Evolutionary conservation across 305 asterid species (phyloP), one percentile per base, ranked within the genome.

Genomic region (Fraxinus angustifolia): DNA sequence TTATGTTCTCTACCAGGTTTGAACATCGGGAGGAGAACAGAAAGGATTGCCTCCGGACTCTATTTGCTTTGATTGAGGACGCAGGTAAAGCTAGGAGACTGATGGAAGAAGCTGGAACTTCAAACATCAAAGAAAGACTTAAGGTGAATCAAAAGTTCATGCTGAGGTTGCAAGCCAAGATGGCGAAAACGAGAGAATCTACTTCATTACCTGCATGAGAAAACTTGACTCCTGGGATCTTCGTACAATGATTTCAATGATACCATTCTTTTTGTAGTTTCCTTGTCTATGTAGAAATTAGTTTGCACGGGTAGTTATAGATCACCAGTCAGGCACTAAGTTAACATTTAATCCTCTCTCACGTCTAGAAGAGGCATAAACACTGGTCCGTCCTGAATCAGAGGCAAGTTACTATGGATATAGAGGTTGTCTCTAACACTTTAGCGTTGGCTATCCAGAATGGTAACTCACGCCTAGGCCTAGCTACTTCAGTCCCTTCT

Each of bases 11-110:
- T 21, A 4, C 56, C 85, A 95, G 99, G 88, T 95, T 88, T 82
- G 99, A 95, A 77, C 94, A 94, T 73, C 92, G 99, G n/a, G 98
- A 94, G 84, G 99, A 95, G 91, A 95, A 95, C 85, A 87, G 97
- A 84, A 95, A 95, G 91, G 99, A 95, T 85, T 95, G 99, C 88
- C 90, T 93, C 33, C 88, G 98, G 84, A 93, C 98, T 70, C 93
- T 95, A 40, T 82, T 87, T 80, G 76, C 93, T 74, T 83, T 95
- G 81, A 89, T 95, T 21, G 97, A 94, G 85, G 98, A 95, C 84
- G 93, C 97, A 53, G 94, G 92, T 70, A 91, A 91, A 83, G 99
- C 99, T 78, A 83, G 82, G 79, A 78, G 76, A 75, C 82, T 94
- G 30, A 97, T 95, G 79, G 94, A 90, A 72, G 93, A 86, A 42